Evolutionary conservation across 1,139 yeast species (phyloP).

Genomic region (Taphrina flavorubra): DNA sequence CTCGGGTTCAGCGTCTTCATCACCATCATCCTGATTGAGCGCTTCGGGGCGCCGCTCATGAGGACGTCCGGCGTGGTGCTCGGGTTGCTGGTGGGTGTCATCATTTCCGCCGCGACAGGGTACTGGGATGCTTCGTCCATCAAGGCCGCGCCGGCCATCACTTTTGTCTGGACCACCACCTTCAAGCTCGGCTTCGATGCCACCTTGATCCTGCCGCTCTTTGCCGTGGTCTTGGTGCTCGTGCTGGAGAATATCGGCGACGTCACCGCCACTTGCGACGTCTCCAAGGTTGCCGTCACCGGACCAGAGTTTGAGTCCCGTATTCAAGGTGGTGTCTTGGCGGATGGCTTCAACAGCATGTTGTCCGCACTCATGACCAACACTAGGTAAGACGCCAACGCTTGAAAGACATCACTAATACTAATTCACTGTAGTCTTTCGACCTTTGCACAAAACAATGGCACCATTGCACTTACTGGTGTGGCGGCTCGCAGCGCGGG

Average conservation of each 20-base stretch:
- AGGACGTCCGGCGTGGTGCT: conserved; percentile 87
- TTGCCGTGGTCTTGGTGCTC: conserved; percentile 77
- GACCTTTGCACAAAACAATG: conserved; percentile 91
- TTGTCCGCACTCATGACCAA: conserved; percentile 68
- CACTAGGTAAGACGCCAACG: conserved; percentile 70
- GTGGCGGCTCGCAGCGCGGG: conserved; percentile 88
- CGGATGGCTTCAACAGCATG: conserved; percentile 74
- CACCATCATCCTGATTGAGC: conserved; percentile 74
- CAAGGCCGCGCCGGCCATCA: conserved; percentile 76
- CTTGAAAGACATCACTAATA: conserved; percentile 79
- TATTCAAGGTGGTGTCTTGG: conserved; percentile 88
- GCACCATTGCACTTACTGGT: conserved; percentile 87
- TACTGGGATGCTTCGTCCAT: conserved; percentile 68
- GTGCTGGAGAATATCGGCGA: conserved; percentile 95
- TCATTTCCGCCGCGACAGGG: conserved; percentile 88
- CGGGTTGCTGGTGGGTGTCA: conserved; percentile 84
- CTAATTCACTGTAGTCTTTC: conserved; percentile 51
- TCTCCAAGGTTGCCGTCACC: conserved; percentile 78
- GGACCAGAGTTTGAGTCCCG: conserved; percentile 81
- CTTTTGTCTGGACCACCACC: conserved; percentile 86
- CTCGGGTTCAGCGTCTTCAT: conserved; percentile 81
- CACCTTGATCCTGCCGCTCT: conserved; percentile 79
- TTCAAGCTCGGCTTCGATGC: conserved; percentile 76
- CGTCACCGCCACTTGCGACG: conserved; percentile 90
- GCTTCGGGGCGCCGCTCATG: conserved; percentile 94